Evolutionary conservation across 805 yeast genomes (phyloP).

Genomic region (Tetrapisispora namnaoensis): DNA sequence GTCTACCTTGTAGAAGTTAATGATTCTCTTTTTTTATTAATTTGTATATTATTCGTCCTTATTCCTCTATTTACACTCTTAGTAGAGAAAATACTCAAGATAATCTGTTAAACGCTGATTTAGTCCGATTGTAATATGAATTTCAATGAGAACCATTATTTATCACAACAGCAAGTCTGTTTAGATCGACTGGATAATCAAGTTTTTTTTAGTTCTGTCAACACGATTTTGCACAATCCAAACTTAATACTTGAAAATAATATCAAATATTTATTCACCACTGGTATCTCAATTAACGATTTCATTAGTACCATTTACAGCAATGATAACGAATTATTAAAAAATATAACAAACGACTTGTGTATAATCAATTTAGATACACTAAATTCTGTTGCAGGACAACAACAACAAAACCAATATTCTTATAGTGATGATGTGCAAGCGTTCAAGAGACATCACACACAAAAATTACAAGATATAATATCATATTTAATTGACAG

Average conservation of each 20-base stretch:
- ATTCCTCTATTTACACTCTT: background rate
- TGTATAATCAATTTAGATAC: conserved; percentile 31
- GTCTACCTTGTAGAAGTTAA: background rate
- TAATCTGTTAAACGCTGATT: background rate
- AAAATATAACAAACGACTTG: conserved; percentile 22
- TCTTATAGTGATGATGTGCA: conserved; percentile 9
- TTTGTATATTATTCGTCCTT: too few relatives aligned
- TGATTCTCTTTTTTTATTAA: too few relatives aligned
- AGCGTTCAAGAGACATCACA: conserved; percentile 15
- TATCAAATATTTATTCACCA: conserved; percentile 19
- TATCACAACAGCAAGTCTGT: conserved; percentile 8
- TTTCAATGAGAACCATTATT: conserved; percentile 5
- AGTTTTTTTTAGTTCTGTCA: conserved; percentile 40
- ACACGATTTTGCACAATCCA: conserved; percentile 26
- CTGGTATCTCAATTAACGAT: background rate
- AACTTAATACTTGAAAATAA: conserved; percentile 32
- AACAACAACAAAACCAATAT: conserved; percentile 16
- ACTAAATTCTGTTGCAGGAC: conserved; percentile 19
- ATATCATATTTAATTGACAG: conserved; percentile 1
- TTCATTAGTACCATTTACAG: background rate
- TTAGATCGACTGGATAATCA: conserved; percentile 36
- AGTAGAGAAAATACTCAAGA: background rate
- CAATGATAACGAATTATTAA: background rate
- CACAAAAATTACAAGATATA: conserved; percentile 10
- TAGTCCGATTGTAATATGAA: conserved; percentile 2